phyloP scores from a whole-genome alignment of 176 grass and related monocot genomes.

The Secale cereale region DNA sequence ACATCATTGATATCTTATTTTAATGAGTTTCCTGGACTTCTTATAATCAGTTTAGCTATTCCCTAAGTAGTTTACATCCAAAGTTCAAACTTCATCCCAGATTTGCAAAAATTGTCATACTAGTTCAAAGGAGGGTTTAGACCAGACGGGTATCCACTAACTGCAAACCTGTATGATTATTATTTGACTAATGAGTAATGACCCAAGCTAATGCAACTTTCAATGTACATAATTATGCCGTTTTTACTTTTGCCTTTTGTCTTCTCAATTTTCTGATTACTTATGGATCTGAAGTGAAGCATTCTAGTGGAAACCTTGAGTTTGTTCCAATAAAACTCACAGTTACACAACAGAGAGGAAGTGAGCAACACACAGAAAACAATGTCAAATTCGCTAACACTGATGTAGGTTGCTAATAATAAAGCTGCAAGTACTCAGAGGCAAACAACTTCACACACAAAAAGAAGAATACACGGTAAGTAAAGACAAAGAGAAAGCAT shows the following conservation, averaged over 20 bases:
- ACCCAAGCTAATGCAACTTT: not conserved
- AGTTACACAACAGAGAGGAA: not conserved
- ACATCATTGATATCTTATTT: not conserved
- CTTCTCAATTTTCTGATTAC: not conserved
- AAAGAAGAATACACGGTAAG: not conserved
- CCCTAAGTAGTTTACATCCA: not conserved
- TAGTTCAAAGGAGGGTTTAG: not conserved
- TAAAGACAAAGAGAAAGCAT: not conserved
- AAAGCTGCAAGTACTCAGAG: not conserved
- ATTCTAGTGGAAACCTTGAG: not conserved
- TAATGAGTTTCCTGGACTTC: not conserved
- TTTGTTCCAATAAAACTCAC: not conserved
- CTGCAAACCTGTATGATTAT: not conserved
- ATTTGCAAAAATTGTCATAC: not conserved
- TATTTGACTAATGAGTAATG: not conserved
- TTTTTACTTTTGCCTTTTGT: not conserved
- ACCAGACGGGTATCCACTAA: not conserved
- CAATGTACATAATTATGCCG: not conserved
- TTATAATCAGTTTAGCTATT: not conserved
- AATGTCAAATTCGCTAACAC: not conserved
- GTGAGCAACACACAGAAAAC: not conserved
- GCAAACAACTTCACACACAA: not conserved
- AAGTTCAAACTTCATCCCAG: not conserved
- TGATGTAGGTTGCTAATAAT: not conserved
- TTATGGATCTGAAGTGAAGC: slow-evolving; percentile 10